A percentile compares a stretch with the other conserved stretches of the same genome.
phyloP scores from a whole-genome alignment of 2,329 filamentous ascomycete genomes.

The Alternaria gansuensis region DNA sequence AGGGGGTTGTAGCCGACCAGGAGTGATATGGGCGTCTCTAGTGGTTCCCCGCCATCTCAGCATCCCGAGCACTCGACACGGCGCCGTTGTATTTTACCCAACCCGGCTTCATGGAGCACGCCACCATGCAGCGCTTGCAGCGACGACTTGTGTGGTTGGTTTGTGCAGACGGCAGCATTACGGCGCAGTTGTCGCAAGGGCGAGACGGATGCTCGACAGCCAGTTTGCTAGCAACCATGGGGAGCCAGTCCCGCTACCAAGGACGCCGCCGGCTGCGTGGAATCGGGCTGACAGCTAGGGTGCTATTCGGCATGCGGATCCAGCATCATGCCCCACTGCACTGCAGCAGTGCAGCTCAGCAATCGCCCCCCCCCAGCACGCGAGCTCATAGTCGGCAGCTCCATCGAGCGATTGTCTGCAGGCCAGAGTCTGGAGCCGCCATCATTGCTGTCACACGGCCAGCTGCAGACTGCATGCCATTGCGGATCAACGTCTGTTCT shows the following conservation, averaged over 20 bases:
- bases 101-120: conserved; percentile 40
- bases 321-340: conserved; percentile 29
- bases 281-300: conserved; percentile 38
- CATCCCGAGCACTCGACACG: conserved; percentile 39
- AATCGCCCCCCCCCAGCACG: conserved; percentile 34
- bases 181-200: conserved; percentile 17
- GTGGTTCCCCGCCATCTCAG: conserved; percentile 42
- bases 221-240: background rate
- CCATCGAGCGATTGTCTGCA: conserved; percentile 25
- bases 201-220: conserved; percentile 21
- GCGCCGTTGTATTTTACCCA: conserved; percentile 43
- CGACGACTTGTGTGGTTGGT: conserved; percentile 33
- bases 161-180: conserved; percentile 20
- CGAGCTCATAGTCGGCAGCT: conserved; percentile 25
- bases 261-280: conserved; percentile 35
- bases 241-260: conserved; percentile 2
- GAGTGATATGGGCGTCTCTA: conserved; percentile 42
- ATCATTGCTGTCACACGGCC: conserved; percentile 9
- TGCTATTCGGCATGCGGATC: conserved; percentile 36
- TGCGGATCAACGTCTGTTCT: background rate
- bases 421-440: conserved; percentile 13
- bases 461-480: conserved; percentile 1
- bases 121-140: conserved; percentile 40
- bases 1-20: conserved; percentile 42
- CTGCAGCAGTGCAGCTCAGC: conserved; percentile 25